These are phyloP conservation scores for Taphrina flavorubra DNA, from an alignment of 1,139 yeast genomes.

Conservation along the genomic window DNA sequence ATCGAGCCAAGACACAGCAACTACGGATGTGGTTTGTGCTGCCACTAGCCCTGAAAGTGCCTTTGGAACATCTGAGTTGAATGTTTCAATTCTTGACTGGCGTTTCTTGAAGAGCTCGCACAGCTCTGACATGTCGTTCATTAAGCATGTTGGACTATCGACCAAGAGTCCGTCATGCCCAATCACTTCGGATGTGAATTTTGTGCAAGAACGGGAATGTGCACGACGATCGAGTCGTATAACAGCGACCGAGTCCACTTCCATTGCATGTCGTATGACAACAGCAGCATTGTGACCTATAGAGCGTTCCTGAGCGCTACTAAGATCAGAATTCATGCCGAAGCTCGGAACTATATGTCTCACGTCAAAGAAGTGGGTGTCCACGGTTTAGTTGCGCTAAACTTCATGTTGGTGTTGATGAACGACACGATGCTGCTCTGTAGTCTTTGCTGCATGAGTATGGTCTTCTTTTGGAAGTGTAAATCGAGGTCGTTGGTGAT, in stretches of 20 bases:
- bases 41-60: not conserved
- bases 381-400: not conserved
- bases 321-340: not conserved
- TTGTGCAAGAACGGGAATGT: constrained; percentile 1
- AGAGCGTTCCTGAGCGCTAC: not conserved
- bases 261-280: not conserved
- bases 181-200: constrained; percentile 4
- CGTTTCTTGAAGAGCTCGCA: not conserved
- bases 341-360: not conserved
- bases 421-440: constrained; percentile 21
- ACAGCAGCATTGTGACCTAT: constrained; percentile 11
- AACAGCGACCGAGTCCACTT: not conserved
- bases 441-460: constrained; percentile 10
- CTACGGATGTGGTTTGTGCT: not conserved
- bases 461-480: constrained; percentile 6
- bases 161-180: not conserved
- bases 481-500: constrained; percentile 27
- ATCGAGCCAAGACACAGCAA: not conserved
- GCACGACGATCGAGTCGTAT: not conserved
- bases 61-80: constrained; percentile 4
- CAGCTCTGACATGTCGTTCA: not conserved
- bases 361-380: not conserved
- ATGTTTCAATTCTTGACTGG: not conserved
- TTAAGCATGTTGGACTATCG: not conserved
- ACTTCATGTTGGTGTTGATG: constrained; percentile 10